A percentile compares a stretch with the other conserved stretches of the same genome.
Conservation (phyloP, 164 flowering plant genomes). For the Taxillus chinensis region DNA sequence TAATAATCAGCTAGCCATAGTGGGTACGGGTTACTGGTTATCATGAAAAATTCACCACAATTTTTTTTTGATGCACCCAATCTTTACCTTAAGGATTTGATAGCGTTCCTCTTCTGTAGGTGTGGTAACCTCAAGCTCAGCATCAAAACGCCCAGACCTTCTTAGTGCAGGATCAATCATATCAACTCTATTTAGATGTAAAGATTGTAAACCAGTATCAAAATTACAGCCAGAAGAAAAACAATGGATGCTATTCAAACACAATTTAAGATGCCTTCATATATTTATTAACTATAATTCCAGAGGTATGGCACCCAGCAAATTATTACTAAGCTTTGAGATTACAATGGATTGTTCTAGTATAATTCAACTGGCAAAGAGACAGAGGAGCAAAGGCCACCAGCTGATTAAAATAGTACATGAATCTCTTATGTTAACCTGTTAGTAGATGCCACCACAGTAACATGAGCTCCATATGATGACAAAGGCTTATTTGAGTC, state of each 20-base stretch:
- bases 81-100: slow-evolving; percentile 64
- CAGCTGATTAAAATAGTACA: no score
- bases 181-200: slow-evolving; percentile 38
- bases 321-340: no score
- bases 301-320: no score
- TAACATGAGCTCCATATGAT: slow-evolving; percentile 39
- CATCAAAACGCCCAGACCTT: slow-evolving; percentile 85
- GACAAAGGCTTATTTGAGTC: slow-evolving; percentile 48
- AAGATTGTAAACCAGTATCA: background rate
- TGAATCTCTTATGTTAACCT: slow-evolving; percentile 29
- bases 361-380: no score
- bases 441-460: slow-evolving; percentile 92
- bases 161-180: slow-evolving; percentile 85
- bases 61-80: background rate
- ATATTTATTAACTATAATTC: no score
- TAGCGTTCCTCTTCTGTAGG: slow-evolving; percentile 78
- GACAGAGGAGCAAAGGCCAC: no score
- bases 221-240: background rate
- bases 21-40: background rate
- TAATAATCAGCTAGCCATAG: background rate
- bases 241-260: background rate
- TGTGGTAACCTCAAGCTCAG: slow-evolving; percentile 74
- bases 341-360: no score
- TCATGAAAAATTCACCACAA: background rate
- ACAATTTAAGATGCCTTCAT: no score